Base-by-base conservation (phyloP, 176 grass and related monocot species). In the Metroxylon sagu region DNA sequence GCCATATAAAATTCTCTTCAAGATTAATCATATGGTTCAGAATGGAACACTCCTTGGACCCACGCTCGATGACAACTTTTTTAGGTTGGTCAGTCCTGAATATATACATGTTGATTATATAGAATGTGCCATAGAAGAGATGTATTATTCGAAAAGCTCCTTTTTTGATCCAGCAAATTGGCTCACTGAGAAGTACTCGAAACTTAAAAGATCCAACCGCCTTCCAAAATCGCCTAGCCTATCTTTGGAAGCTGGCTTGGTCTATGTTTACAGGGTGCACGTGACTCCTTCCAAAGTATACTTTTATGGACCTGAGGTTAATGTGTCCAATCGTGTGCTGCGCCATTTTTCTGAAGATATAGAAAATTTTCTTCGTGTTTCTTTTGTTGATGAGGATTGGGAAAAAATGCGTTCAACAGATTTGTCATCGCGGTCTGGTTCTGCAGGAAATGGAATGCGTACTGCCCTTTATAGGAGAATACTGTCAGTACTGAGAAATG, bases 201-300 rank as follows among this genome's bases (percentile, higher is more conserved):
- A 57, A 57, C 59, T 75, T 19, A 18, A 1, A n/a, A 79, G 19
- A 74, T 85, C 39, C 3, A 56, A 25, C 10, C 27, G 60, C 14
- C 10, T 31, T 16, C 56, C 59, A 61, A 75, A 16, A 19, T 82
- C 72, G 19, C 61, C 80, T 14, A 35, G 49, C 12, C 85, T 90
- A 64, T 77, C 65, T 60, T 67, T 85, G 25, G 83, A 82, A 60
- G 77, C 80, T 69, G 80, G 83, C 29, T 77, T 96, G 65, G 86
- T 96, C 21, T 90, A 96, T 71, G 75, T 90, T 15, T 69, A 90
- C 53, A 85, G 91, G 57, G 71, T 87, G 53, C 86, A 90, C 73
- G 78, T 96, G 72, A 96, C 91, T 14, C 91, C 91, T 77, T 74
- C 83, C 26, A 96, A 96, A 81, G 83, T 90, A 28, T 87, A 90